Evolutionary conservation across 2,329 filamentous ascomycete genomes (phyloP).

Genomic region (Coniochaeta prunicola): DNA sequence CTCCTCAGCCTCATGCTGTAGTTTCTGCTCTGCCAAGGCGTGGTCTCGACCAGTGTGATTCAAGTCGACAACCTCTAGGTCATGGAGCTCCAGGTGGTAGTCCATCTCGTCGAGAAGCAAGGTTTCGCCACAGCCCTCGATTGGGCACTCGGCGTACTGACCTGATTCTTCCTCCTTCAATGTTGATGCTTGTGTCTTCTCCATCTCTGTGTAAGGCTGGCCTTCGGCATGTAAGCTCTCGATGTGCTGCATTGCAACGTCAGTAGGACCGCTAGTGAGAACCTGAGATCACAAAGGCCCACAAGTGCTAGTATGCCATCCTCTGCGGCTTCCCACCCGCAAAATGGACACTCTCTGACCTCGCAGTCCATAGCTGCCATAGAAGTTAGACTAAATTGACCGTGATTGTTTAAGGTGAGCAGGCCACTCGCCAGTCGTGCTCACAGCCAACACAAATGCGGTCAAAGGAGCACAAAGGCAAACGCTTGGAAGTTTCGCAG

Average conservation of each 20-base stretch:
- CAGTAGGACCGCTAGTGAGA: not conserved
- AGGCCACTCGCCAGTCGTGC: not conserved
- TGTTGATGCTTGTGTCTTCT: constrained; percentile 7
- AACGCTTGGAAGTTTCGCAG: not conserved
- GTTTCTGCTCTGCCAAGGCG: not conserved
- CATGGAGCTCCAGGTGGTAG: constrained; percentile 53
- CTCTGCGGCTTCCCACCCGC: constrained; percentile 21
- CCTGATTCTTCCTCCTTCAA: constrained; percentile 19
- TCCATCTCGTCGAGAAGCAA: constrained; percentile 44
- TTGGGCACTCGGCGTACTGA: constrained; percentile 44
- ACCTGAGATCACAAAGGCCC: constrained; percentile 1
- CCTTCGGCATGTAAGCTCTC: constrained; percentile 19
- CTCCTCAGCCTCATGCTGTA: not conserved
- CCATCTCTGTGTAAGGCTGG: constrained; percentile 12
- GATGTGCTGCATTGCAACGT: constrained; percentile 17
- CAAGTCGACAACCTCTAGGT: constrained; percentile 36
- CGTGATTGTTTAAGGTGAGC: not conserved
- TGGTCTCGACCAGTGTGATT: not conserved
- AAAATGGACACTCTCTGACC: constrained; percentile 25
- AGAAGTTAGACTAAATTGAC: not conserved
- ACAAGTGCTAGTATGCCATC: constrained; percentile 24
- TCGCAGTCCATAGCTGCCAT: not conserved
- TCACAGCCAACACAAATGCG: not conserved
- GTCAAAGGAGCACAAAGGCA: not conserved
- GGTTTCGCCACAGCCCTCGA: constrained; percentile 53